These are phyloP conservation scores for Debaryomyces maramus DNA, from an alignment of 805 yeast genomes.

Conservation along the genomic window DNA sequence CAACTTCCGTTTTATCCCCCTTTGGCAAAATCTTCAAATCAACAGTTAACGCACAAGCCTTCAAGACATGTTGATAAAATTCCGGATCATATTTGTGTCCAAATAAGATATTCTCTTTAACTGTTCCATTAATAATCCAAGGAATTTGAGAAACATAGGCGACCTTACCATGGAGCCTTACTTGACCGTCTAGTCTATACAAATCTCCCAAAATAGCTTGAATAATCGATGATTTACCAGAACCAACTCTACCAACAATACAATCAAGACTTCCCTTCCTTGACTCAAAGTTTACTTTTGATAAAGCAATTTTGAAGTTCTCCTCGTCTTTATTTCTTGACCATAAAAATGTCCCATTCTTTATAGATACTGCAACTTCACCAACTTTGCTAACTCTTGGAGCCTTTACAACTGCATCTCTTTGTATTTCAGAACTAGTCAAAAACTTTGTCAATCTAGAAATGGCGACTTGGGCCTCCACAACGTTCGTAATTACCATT, in stretches of 20 bases:
- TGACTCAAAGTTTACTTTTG: constrained; percentile 60
- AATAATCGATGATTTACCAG: constrained; percentile 83
- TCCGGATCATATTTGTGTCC: constrained; percentile 82
- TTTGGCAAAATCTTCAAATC: constrained; percentile 81
- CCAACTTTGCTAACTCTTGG: constrained; percentile 55
- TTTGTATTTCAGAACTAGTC: constrained; percentile 75
- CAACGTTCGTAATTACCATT: constrained; percentile 77
- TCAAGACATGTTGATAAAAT: constrained; percentile 76
- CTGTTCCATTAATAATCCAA: constrained; percentile 96
- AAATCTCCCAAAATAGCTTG: constrained; percentile 83
- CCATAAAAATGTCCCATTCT: constrained; percentile 76
- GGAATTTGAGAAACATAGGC: constrained; percentile 94
- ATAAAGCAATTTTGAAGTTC: constrained; percentile 62
- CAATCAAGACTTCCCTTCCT: constrained; percentile 79
- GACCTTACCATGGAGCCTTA: constrained; percentile 67
- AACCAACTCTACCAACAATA: constrained; percentile 86
- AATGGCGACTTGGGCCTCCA: constrained; percentile 87
- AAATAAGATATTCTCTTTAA: constrained; percentile 85
- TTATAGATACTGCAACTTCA: constrained; percentile 63
- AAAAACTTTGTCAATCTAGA: constrained; percentile 74
- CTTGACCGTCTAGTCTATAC: constrained; percentile 71
- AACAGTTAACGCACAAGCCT: constrained; percentile 82
- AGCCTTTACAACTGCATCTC: constrained; percentile 64
- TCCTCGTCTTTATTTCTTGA: constrained; percentile 60
- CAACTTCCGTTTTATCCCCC: constrained; percentile 91